These are phyloP conservation scores for Triticum turgidum DNA, from an alignment of 176 grass and related monocot species.

Conservation along the genomic window DNA sequence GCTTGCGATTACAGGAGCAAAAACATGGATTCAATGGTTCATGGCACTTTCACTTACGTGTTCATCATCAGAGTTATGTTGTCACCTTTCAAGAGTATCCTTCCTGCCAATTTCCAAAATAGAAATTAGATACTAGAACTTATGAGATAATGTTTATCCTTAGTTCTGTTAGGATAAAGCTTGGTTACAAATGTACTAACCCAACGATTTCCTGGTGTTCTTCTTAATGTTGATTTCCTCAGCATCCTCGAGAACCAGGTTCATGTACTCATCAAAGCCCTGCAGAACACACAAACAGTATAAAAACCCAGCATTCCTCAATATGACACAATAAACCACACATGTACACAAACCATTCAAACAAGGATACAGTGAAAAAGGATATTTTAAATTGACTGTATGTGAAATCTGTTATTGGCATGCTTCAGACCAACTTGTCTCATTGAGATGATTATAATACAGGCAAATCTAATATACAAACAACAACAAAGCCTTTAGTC, in stretches of 20 bases:
- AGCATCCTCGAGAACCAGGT: constrained; percentile 91
- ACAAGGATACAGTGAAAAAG: no score
- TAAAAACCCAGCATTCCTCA: background rate
- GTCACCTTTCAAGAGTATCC: constrained; percentile 77
- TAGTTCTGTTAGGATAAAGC: background rate
- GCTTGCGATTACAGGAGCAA: background rate
- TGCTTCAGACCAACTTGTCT: no score
- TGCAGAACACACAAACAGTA: constrained; percentile 20
- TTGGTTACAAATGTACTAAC: constrained; percentile 29
- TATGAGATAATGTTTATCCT: background rate
- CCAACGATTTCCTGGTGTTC: constrained; percentile 72
- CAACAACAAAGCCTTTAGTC: no score
- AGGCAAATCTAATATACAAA: background rate
- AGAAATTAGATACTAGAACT: background rate
- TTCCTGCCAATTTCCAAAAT: constrained; percentile 50
- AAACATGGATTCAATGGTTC: background rate
- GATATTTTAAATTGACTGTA: no score
- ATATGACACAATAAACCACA: background rate
- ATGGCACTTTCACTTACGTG: constrained; percentile 41
- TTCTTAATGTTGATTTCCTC: constrained; percentile 37
- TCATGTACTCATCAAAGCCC: constrained; percentile 99
- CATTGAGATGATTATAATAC: background rate
- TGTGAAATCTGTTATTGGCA: no score
- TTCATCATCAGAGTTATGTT: constrained; percentile 99
- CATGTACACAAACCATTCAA: no score